Conservation (phyloP, 164 flowering plant species). For the Berberis vulgaris region DNA sequence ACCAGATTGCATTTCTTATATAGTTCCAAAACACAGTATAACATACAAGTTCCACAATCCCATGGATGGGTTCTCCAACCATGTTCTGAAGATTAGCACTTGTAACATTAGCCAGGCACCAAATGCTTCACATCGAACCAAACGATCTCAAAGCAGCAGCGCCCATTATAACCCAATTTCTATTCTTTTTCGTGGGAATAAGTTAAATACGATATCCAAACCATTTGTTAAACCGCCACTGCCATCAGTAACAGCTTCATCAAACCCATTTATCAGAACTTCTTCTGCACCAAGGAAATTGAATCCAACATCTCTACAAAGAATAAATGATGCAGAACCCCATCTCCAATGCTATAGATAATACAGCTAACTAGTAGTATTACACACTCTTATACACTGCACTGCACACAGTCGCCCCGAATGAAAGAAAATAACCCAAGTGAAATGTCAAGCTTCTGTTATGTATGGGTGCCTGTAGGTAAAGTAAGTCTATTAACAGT, state of each 20-base stretch:
- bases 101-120: neutral
- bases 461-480: conserved; percentile 21
- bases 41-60: neutral
- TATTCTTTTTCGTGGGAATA: conserved; percentile 7
- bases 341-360: conserved; percentile 6
- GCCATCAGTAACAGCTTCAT: conserved; percentile 12
- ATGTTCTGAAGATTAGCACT: neutral
- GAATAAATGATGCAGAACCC: conserved; percentile 4
- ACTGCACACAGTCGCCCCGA: conserved; percentile 24
- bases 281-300: conserved; percentile 4
- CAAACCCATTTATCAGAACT: neutral
- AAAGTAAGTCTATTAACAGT: conserved; percentile 36
- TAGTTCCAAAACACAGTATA: conserved; percentile 1
- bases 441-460: conserved; percentile 28
- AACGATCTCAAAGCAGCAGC: neutral
- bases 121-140: neutral
- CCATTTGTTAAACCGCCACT: conserved; percentile 11
- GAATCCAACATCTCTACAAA: conserved; percentile 6
- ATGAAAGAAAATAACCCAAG: conserved; percentile 17
- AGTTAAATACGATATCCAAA: conserved; percentile 16
- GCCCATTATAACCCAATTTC: neutral
- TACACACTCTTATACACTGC: conserved; percentile 19
- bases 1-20: neutral
- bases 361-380: conserved; percentile 16
- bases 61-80: neutral